Base-by-base conservation (phyloP, 2,329 filamentous ascomycete genomes). In the Aspergillus tubingensis region DNA sequence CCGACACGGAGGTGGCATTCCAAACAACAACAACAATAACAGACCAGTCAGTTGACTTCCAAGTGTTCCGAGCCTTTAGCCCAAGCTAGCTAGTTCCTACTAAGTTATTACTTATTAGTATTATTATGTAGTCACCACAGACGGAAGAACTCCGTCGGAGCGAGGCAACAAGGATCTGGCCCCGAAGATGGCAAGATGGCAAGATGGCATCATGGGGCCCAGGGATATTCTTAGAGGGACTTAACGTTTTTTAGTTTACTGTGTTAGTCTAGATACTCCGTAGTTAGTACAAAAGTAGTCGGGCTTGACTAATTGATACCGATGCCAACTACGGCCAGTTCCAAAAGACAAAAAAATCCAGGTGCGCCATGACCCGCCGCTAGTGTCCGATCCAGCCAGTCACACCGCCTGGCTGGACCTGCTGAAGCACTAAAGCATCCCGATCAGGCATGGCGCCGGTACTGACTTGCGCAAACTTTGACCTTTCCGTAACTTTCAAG, bases 391-490 rank as follows among this genome's bases (percentile, higher is more conserved):
- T 36, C 57, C 17, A 19, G 41, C 57, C 54, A 56, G 36, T 57
- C 54, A 60, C 15, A 41, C 32, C 36, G 53, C 36, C n/a, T 21
- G 27, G 54, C 39, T 23, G 43, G 54, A n/a, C 23, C 47, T 17
- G 47, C 25, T 32, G 47, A 15, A 27, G n/a, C 23, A 30, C 47
- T 27, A 52, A 10, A 23, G 8, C 36, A n/a, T 6, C 47, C 58
- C 39, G 47, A 60, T 57, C 15, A 30, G 47, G 58, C 10, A 51
- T 39, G 30, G 58, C 5, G 38, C 23, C 23, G 25, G 38, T 27
- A 44, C 54, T 60, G 58, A 60, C 58, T 39, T 58, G 54, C 61
- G 57, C 61, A 61, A 61, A 63, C 58, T 62, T 52, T 59, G 60
- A 58, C 38, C 52, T 17, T 59, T 53, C 39, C 32, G 57, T 55